Percentiles rank a stretch among this genome's conserved stretches.
phyloP scores from a whole-genome alignment of 352 stramenopile genomes.

The Phytophthora ramorum region DNA sequence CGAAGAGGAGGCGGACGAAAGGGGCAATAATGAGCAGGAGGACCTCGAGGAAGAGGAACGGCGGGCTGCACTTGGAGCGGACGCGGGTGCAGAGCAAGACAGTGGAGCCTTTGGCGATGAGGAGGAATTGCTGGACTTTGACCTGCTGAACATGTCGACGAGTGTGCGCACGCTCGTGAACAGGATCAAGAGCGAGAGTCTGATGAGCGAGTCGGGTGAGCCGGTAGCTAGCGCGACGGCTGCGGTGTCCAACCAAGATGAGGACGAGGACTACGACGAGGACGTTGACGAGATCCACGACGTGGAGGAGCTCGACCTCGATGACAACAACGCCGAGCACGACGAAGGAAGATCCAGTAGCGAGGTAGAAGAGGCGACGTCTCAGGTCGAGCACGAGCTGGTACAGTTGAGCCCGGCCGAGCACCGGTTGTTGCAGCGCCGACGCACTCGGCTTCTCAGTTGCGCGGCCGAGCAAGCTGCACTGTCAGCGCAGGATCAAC shows the following conservation, averaged over 20 bases:
- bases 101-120: constrained; percentile 8
- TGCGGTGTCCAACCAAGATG: constrained; percentile 49
- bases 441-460: constrained; percentile 27
- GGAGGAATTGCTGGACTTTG: constrained; percentile 55
- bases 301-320: constrained; percentile 23
- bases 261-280: constrained; percentile 26
- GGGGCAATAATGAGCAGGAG: constrained; percentile 46
- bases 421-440: constrained; percentile 23
- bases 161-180: constrained; percentile 63
- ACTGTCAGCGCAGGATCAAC: constrained; percentile 57
- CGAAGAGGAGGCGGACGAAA: constrained; percentile 13
- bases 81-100: constrained; percentile 18
- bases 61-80: constrained; percentile 12
- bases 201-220: constrained; percentile 28
- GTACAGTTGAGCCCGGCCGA: constrained; percentile 25
- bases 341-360: constrained; percentile 18
- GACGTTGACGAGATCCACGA: constrained; percentile 25
- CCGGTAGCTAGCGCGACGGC: constrained; percentile 10
- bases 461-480: constrained; percentile 42
- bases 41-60: constrained; percentile 46
- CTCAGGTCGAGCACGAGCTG: constrained; percentile 12
- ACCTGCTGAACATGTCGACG: constrained; percentile 40
- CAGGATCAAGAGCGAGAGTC: constrained; percentile 57
- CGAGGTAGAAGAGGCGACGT: constrained; percentile 20
- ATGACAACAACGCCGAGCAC: constrained; percentile 14